Conservation (phyloP, 2,329 filamentous ascomycete genomes). For the Botrytis paeoniae region DNA sequence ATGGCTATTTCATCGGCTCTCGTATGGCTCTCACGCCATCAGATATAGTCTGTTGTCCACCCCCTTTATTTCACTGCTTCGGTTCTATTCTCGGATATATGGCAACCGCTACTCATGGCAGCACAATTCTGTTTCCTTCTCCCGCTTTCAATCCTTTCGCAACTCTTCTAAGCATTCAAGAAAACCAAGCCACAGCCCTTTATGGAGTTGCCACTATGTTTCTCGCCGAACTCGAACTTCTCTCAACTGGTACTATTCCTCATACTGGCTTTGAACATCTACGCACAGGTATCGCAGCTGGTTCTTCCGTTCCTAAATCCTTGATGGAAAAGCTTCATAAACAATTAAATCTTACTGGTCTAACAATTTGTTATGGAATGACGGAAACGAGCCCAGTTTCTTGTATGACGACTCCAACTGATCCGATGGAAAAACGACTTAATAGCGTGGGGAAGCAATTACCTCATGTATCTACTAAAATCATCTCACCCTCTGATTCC, state of each 20-base stretch:
- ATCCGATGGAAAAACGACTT: conserved; percentile 63
- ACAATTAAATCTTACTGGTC: conserved; percentile 70
- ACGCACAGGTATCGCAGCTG: conserved; percentile 88
- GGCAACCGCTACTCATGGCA: conserved; percentile 83
- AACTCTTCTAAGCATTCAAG: conserved; percentile 52
- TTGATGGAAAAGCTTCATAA: conserved; percentile 76
- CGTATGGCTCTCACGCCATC: conserved; percentile 74
- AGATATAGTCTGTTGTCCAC: conserved; percentile 81
- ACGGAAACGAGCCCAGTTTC: conserved; percentile 47
- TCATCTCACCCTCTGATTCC: conserved; percentile 68
- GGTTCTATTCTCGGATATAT: conserved; percentile 73
- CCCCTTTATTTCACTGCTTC: conserved; percentile 88
- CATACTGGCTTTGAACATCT: conserved; percentile 59
- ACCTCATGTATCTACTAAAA: conserved; percentile 75
- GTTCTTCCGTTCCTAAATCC: conserved; percentile 76
- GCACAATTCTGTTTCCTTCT: conserved; percentile 77
- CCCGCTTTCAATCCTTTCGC: conserved; percentile 75
- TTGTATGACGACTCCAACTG: conserved; percentile 66
- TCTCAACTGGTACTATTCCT: conserved; percentile 49
- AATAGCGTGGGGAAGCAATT: conserved; percentile 74
- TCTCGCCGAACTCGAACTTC: conserved; percentile 76
- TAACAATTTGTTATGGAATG: conserved; percentile 80
- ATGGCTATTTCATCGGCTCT: conserved; percentile 78
- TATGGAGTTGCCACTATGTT: conserved; percentile 97
- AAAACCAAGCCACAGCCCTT: conserved; percentile 56